Evolutionary conservation across 1,284 basidiomycete genomes (phyloP).

Genomic region (Rhodotorula sp.): DNA sequence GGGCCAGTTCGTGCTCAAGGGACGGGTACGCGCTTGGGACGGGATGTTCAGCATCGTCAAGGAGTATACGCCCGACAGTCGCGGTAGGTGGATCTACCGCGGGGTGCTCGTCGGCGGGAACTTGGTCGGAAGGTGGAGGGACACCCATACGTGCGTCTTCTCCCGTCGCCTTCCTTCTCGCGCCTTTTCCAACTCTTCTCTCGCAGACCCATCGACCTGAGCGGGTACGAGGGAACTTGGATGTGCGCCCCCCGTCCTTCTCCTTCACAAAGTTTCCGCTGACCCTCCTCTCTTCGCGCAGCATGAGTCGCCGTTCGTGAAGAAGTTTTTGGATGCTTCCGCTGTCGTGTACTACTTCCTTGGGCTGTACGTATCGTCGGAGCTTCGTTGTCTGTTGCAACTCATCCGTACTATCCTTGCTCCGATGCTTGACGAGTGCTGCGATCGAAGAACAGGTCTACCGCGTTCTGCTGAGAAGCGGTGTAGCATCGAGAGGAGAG

Average conservation of each 20-base stretch:
- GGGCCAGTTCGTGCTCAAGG: constrained; percentile 44
- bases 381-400: not conserved
- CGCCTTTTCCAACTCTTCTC: not conserved
- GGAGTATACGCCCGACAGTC: constrained; percentile 43
- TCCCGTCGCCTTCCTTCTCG: too few species aligned
- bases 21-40: constrained; percentile 40
- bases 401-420: not conserved
- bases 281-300: not conserved
- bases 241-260: not conserved
- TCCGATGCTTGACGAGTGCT: too few species aligned
- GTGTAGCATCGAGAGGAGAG: too few species aligned
- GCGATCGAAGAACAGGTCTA: too few species aligned
- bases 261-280: too few species aligned
- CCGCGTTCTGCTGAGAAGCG: too few species aligned
- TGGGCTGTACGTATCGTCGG: not conserved
- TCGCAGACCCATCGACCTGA: constrained; percentile 27
- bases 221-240: constrained; percentile 37
- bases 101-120: constrained; percentile 36
- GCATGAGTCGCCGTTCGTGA: constrained; percentile 14
- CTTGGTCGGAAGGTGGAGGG: constrained; percentile 43
- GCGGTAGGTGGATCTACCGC: constrained; percentile 42
- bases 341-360: not conserved
- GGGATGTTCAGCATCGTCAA: constrained; percentile 44
- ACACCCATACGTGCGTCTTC: constrained; percentile 36
- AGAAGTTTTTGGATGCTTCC: not conserved